A percentile compares a stretch with the other conserved stretches of the same genome.
These are phyloP conservation scores for Pythium apleroticum DNA, from an alignment of 352 stramenopile species.

Conservation along the genomic window DNA sequence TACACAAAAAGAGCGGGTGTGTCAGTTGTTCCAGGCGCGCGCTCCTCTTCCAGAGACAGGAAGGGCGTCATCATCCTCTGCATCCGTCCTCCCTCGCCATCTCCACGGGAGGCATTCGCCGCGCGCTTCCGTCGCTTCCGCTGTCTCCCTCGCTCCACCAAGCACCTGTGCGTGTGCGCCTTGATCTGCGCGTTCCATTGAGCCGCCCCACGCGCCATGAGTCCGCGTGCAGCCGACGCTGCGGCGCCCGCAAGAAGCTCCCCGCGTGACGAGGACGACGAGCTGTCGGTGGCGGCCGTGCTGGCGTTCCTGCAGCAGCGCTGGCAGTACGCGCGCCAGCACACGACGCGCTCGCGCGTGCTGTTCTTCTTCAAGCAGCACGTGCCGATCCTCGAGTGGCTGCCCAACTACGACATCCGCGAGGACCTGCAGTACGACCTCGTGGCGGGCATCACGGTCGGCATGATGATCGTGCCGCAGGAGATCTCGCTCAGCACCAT, in stretches of 20 bases:
- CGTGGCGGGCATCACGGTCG: conserved; percentile 57
- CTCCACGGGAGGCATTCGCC: not conserved
- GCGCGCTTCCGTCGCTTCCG: not conserved
- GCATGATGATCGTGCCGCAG: conserved; percentile 90
- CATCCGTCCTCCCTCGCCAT: not conserved
- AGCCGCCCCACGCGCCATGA: conserved; percentile 7
- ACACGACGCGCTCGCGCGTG: conserved; percentile 30
- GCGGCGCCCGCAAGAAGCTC: not conserved
- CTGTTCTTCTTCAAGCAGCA: conserved; percentile 45
- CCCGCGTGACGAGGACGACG: conserved; percentile 5
- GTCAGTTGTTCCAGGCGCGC: not conserved
- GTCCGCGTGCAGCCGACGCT: conserved; percentile 11
- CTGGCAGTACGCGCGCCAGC: conserved; percentile 23
- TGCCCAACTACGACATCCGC: conserved; percentile 52
- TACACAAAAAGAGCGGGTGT: conserved; percentile 8
- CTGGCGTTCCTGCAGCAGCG: conserved; percentile 10
- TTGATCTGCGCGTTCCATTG: conserved; percentile 11
- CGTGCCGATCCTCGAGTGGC: conserved; percentile 60
- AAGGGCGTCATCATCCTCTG: not conserved
- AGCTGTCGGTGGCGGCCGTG: conserved; percentile 7
- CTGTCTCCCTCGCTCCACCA: no score
- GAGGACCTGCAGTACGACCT: conserved; percentile 58
- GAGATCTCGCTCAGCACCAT: conserved; percentile 90
- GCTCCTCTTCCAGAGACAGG: conserved; percentile 11
- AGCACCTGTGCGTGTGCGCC: not conserved